phyloP scores from a whole-genome alignment of 2,329 filamentous ascomycete species.

The Rhinocladiella similis region DNA sequence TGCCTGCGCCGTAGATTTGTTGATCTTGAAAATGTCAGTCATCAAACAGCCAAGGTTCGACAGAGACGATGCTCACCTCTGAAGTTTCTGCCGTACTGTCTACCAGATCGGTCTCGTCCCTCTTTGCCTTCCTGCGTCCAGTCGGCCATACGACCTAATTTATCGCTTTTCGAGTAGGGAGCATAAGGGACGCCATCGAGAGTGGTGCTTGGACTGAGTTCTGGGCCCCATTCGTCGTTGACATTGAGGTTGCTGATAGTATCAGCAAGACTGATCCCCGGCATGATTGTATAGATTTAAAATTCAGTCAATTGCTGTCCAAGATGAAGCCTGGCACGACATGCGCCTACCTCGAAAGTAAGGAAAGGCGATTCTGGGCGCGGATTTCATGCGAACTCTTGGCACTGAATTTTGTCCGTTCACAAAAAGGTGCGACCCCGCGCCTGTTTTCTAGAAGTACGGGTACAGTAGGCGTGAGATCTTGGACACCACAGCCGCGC shows the following conservation, averaged over 20 bases:
- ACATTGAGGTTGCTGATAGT: slow-evolving; percentile 72
- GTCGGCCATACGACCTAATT: slow-evolving; percentile 98
- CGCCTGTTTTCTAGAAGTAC: background rate
- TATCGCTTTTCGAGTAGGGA: slow-evolving; percentile 97
- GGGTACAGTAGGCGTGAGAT: too few relatives aligned
- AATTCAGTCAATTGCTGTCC: background rate
- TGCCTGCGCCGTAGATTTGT: slow-evolving; percentile 91
- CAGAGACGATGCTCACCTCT: slow-evolving; percentile 63
- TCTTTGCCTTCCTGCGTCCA: slow-evolving; percentile 91
- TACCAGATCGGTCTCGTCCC: slow-evolving; percentile 69
- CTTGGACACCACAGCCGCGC: too few relatives aligned
- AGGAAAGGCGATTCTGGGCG: background rate
- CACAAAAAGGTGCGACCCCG: background rate
- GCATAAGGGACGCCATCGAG: slow-evolving; percentile 95
- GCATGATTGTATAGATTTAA: slow-evolving; percentile 39
- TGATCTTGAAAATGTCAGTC: slow-evolving; percentile 63
- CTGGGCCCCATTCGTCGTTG: slow-evolving; percentile 83
- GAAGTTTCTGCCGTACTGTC: slow-evolving; percentile 90
- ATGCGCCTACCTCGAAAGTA: background rate
- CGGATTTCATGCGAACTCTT: slow-evolving; percentile 1
- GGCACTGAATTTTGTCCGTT: background rate
- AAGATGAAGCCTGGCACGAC: background rate
- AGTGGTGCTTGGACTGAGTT: slow-evolving; percentile 79
- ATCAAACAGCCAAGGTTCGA: background rate
- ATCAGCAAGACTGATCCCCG: slow-evolving; percentile 59